Evolutionary conservation across 257 asterid genomes (phyloP).

Genomic region (Cruciata laevipes): DNA sequence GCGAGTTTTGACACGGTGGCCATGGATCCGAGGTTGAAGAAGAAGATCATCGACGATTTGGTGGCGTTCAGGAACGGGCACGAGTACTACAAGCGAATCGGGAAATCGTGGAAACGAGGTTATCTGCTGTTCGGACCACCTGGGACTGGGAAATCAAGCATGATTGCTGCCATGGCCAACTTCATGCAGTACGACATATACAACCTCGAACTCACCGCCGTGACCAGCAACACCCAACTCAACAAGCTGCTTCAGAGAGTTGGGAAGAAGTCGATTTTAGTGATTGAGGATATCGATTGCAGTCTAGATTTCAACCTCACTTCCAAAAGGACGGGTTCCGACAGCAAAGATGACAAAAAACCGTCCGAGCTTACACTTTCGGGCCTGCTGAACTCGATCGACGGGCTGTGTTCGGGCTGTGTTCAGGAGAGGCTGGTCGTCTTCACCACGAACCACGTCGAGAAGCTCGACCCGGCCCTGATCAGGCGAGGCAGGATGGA

Average conservation of each 20-base stretch:
- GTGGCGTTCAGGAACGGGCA: not conserved
- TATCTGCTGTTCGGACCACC: constrained; percentile 6
- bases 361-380: not conserved
- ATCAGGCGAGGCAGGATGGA: constrained; percentile 2
- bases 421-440: not conserved
- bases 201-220: not conserved
- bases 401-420: constrained; percentile 4
- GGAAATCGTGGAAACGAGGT: constrained; percentile 7
- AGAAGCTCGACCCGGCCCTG: constrained; percentile 5
- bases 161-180: constrained; percentile 14
- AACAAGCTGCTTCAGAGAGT: not conserved
- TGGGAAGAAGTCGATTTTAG: not conserved
- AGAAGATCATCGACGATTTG: not conserved
- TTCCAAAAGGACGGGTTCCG: not conserved
- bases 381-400: constrained; percentile 2
- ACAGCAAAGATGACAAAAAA: not conserved
- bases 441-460: constrained; percentile 4
- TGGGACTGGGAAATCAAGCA: constrained; percentile 2
- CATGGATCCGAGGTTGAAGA: not conserved
- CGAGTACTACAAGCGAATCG: not conserved
- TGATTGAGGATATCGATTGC: constrained; percentile 13
- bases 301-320: constrained; percentile 4
- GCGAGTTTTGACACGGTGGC: not conserved
- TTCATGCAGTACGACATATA: constrained; percentile 1
- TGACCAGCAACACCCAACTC: not conserved